These are phyloP conservation scores for Apiotrichum gracile DNA, from an alignment of 1,284 basidiomycete species.

Conservation along the genomic window DNA sequence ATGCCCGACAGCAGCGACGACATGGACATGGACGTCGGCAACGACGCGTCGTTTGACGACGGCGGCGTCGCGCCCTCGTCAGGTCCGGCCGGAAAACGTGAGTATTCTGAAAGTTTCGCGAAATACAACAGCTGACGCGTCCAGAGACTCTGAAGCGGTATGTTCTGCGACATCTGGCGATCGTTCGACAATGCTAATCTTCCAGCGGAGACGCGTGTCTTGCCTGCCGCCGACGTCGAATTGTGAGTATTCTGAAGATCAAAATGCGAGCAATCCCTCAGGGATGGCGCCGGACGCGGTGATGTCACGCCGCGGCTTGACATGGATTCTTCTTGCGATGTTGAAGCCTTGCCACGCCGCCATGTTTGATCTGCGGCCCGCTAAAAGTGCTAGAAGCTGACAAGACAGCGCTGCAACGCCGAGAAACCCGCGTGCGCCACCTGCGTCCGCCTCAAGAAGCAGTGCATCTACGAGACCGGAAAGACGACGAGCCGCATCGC, in stretches of 20 bases:
- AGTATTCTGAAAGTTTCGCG: background rate
- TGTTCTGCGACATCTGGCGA: background rate
- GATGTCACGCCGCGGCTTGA: background rate
- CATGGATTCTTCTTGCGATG: background rate
- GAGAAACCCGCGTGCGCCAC: slow-evolving; percentile 26
- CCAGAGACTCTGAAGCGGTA: slow-evolving; percentile 17
- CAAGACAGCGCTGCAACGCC: slow-evolving; percentile 24
- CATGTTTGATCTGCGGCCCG: background rate
- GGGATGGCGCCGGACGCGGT: background rate
- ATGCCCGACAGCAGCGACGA: slow-evolving; percentile 8
- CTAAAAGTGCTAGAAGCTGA: background rate
- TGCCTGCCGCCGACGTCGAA: slow-evolving; percentile 25
- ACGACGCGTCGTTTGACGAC: background rate
- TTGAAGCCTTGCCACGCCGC: too few relatives aligned
- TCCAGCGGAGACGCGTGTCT: slow-evolving; percentile 27
- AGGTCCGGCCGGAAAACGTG: slow-evolving; percentile 9
- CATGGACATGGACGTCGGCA: slow-evolving; percentile 6
- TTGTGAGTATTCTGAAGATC: slow-evolving; percentile 12
- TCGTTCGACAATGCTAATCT: background rate
- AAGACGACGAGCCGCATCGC: slow-evolving; percentile 23
- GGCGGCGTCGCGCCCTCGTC: background rate
- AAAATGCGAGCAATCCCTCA: too few relatives aligned
- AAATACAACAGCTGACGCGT: background rate
- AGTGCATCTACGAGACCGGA: slow-evolving; percentile 28
- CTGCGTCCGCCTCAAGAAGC: slow-evolving; percentile 22